Base-by-base conservation (phyloP, 2,329 filamentous ascomycete genomes). In the Trichophyton schoenleinii region DNA sequence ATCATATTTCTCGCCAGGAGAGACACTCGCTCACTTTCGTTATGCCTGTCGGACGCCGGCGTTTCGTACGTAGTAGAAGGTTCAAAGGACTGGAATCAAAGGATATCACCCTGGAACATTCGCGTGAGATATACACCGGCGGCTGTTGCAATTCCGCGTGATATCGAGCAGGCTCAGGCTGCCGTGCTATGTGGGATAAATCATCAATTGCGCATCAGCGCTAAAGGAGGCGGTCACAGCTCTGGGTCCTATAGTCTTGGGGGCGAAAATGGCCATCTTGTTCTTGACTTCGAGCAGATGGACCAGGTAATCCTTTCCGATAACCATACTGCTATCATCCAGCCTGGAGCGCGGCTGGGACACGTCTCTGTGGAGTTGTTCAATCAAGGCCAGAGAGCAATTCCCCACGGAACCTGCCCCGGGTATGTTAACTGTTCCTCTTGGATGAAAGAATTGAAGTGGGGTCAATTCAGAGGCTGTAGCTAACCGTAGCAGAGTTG, bases 221-320 rank as follows among this genome's bases (percentile, higher is more conserved):
- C 79, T 2, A 77, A 77, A 63, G 71, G 74, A n/a, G 80, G 80
- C 13, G 79, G 79, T 0, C 79, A 81, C 66, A 77, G 74, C 28
- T 82, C 80, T 67, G 79, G 75, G 0, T 60, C 49, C 13, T 28
- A 49, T 63, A 64, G 59, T 49, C 53, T 65, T 3, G 67, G 67
- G 4, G 68, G 68, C 7, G 55, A 67, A 41, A 59, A 64, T 48
- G 65, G 66, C 13, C 64, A 63, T 25, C 63, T 70, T 44, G 64
- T 70, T 18, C 61, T 70, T 20, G 67, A 69, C 58, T 59, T 68
- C 15, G 62, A 64, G 48, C 57, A 65, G 36, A 66, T 70, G 57
- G 60, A 69, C 7, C 25, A 62, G 11, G 63, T 70, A 46, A 59
- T 48, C 9, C 58, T 69, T 25, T 64, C 68, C 49, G 22, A 59